These are phyloP conservation scores for Neopestalotiopsis clavispora DNA, from an alignment of 2,329 filamentous ascomycete species.

Conservation along the genomic window DNA sequence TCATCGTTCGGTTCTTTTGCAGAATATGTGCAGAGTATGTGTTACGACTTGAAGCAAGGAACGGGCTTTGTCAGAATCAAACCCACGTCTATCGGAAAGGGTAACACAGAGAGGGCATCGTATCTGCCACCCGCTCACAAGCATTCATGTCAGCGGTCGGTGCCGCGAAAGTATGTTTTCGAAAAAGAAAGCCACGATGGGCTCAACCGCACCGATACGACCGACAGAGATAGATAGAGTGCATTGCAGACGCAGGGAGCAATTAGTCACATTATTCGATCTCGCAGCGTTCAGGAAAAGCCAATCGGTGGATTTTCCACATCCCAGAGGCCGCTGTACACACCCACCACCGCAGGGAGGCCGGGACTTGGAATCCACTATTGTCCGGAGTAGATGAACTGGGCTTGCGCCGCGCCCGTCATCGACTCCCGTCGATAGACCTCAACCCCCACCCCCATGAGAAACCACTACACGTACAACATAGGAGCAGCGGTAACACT, in stretches of 20 bases:
- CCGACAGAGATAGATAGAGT: neutral
- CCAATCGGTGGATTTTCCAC: neutral
- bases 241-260: neutral
- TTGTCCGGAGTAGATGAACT: conserved; percentile 3
- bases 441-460: neutral
- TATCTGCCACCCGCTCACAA: neutral
- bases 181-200: neutral
- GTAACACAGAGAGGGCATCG: neutral
- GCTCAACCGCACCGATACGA: neutral
- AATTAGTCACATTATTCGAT: neutral
- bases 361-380: neutral
- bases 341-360: neutral
- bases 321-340: neutral
- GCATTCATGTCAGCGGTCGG: neutral
- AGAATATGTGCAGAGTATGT: neutral
- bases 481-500: neutral
- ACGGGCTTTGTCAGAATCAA: neutral
- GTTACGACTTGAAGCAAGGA: neutral
- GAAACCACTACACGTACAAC: neutral
- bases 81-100: neutral
- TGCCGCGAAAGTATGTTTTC: neutral
- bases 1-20: neutral
- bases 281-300: neutral
- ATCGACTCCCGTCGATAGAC: neutral
- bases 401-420: neutral